Percentiles rank a stretch among this genome's conserved stretches.
Evolutionary conservation across 2,329 filamentous ascomycete species (phyloP).

Genomic region (Neospermospora avenae): DNA sequence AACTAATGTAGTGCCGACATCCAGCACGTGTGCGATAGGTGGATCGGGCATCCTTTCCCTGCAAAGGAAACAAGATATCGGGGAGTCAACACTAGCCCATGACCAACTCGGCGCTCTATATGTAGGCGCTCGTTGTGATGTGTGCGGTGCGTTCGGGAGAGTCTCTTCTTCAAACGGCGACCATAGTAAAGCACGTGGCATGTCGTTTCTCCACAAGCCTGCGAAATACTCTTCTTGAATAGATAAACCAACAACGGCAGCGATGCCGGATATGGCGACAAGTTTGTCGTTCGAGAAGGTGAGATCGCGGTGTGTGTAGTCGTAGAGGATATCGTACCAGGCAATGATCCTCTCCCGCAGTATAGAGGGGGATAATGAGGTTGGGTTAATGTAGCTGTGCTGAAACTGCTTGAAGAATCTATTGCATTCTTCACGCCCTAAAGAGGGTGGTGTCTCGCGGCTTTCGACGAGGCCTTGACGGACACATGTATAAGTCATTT

Average conservation of each 20-base stretch:
- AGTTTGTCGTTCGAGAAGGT: conserved; percentile 13
- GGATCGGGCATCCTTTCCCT: neutral
- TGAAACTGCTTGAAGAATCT: neutral
- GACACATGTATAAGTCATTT: conserved; percentile 9
- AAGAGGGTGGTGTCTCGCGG: neutral
- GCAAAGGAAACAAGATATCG: conserved; percentile 1
- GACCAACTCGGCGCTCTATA: conserved; percentile 10
- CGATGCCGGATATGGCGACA: conserved; percentile 14
- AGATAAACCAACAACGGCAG: neutral
- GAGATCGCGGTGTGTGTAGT: conserved; percentile 11
- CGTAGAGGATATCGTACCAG: conserved; percentile 9
- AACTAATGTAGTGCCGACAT: neutral
- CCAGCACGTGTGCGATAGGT: neutral
- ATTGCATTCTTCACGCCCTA: neutral
- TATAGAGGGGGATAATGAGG: neutral
- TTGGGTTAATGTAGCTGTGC: neutral
- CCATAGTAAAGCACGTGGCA: neutral
- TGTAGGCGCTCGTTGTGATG: neutral
- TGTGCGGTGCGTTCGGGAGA: neutral
- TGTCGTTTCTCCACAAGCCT: conserved; percentile 4
- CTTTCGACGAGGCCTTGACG: neutral
- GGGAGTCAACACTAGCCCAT: conserved; percentile 8
- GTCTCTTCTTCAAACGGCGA: conserved; percentile 2
- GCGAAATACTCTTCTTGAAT: conserved; percentile 4
- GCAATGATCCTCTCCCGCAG: neutral